Percentiles rank a stretch among this genome's conserved stretches.
phyloP scores from a whole-genome alignment of 768 basidiomycete genomes.

The Suillus fuscotomentosus region DNA sequence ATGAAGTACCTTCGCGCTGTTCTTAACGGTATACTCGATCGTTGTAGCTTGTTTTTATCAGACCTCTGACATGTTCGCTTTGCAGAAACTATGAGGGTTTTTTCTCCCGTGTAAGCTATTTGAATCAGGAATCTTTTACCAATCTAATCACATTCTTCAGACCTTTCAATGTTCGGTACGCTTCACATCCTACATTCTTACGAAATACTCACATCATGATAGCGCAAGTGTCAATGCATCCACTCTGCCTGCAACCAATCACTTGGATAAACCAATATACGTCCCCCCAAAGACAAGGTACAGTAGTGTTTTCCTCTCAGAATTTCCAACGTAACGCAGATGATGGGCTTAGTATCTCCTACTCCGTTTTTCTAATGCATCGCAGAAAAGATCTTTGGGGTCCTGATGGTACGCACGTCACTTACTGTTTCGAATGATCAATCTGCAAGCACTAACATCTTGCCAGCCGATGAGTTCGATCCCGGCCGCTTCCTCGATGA shows the following conservation, averaged over 20 bases:
- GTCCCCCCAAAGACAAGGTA: slow-evolving; percentile 41
- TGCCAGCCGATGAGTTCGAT: slow-evolving; percentile 61
- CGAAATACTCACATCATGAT: slow-evolving; percentile 6
- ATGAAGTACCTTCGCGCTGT: slow-evolving; percentile 67
- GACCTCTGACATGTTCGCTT: neutral
- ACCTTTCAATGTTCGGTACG: slow-evolving; percentile 50
- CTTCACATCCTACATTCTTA: neutral
- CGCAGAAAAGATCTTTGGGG: slow-evolving; percentile 68
- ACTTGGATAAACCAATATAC: slow-evolving; percentile 23
- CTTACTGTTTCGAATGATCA: neutral
- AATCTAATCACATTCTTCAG: slow-evolving; percentile 12
- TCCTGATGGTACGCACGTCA: slow-evolving; percentile 49
- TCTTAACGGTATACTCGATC: slow-evolving; percentile 48
- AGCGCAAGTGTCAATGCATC: slow-evolving; percentile 49
- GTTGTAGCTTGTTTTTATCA: neutral
- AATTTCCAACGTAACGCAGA: neutral
- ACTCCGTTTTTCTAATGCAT: slow-evolving; percentile 67
- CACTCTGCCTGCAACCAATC: slow-evolving; percentile 38
- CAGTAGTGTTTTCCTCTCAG: slow-evolving; percentile 4
- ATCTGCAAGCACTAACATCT: neutral
- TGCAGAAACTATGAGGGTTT: slow-evolving; percentile 53
- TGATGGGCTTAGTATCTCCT: slow-evolving; percentile 16
- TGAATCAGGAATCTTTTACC: neutral
- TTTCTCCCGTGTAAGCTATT: slow-evolving; percentile 43
- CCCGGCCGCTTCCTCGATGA: slow-evolving; percentile 71